Evolutionary conservation across 306 rosid species (phyloP).

Genomic region (Ammopiptanthus mongolicus): DNA sequence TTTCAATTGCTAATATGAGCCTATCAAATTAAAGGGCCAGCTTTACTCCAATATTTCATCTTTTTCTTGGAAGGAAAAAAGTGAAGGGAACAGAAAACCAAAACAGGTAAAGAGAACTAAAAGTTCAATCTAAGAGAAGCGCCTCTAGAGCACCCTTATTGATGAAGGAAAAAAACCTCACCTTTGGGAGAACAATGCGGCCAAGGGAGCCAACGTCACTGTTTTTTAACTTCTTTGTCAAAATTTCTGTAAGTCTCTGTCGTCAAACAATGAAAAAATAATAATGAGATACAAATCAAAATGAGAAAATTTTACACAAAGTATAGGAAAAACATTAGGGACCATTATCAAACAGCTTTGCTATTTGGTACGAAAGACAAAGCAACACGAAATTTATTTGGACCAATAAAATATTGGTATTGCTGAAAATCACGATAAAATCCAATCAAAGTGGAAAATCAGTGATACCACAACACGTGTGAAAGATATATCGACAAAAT

Average conservation of each 20-base stretch:
- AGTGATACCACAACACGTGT: no score
- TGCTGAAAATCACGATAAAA: no score
- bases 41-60: background rate
- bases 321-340: background rate
- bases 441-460: no score
- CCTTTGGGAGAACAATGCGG: constrained; percentile 81
- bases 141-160: background rate
- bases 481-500: no score
- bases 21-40: background rate
- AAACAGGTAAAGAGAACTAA: background rate
- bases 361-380: no score
- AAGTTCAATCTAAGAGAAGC: background rate
- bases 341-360: no score
- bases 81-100: background rate
- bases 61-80: background rate
- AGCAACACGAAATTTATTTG: no score
- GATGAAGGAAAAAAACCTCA: constrained; percentile 16
- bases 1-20: background rate
- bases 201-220: constrained; percentile 53
- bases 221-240: constrained; percentile 41
- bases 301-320: background rate
- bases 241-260: constrained; percentile 36
- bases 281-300: background rate
- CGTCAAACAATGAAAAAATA: background rate
- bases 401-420: no score